Evolutionary conservation across 768 basidiomycete species (phyloP).

Genomic region (Daedalea quercina): DNA sequence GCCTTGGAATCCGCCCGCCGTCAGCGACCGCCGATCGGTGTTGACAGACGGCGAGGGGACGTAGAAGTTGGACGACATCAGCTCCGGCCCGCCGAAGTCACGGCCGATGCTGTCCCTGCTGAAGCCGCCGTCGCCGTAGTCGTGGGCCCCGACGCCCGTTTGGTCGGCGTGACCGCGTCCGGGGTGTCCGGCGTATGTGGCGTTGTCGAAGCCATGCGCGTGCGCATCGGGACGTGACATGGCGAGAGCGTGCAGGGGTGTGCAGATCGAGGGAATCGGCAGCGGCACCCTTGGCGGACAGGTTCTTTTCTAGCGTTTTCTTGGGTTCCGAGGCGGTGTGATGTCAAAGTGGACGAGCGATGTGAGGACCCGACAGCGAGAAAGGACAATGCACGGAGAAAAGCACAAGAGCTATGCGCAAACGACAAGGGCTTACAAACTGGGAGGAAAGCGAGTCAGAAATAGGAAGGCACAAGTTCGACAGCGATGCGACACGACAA

Average conservation of each 20-base stretch:
- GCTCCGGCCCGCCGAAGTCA: neutral
- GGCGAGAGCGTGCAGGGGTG: conserved; percentile 6
- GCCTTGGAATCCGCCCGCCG: conserved; percentile 8
- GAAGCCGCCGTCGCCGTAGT: neutral
- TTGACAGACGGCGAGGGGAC: conserved; percentile 17
- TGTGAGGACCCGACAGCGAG: conserved; percentile 18
- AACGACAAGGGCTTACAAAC: conserved; percentile 26
- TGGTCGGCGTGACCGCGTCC: conserved; percentile 9
- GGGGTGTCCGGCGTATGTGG: conserved; percentile 10
- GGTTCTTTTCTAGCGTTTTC: conserved; percentile 10
- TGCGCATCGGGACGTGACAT: conserved; percentile 24
- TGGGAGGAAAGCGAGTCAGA: conserved; percentile 25
- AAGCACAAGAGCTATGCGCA: conserved; percentile 22
- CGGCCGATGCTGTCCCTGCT: conserved; percentile 1
- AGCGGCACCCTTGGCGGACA: neutral
- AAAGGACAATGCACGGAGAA: conserved; percentile 15
- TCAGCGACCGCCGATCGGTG: conserved; percentile 12
- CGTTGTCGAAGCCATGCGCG: conserved; percentile 17
- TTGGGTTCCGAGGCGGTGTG: neutral
- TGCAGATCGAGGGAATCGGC: conserved; percentile 15
- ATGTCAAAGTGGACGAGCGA: conserved; percentile 7
- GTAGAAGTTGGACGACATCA: conserved; percentile 9
- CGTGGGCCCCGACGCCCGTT: conserved; percentile 4
- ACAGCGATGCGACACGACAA: conserved; percentile 25
- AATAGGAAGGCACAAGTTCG: conserved; percentile 23